Evolutionary conservation across 2,329 filamentous ascomycete species (phyloP).

Genomic region (Hymenotorrendiella dingleyae): DNA sequence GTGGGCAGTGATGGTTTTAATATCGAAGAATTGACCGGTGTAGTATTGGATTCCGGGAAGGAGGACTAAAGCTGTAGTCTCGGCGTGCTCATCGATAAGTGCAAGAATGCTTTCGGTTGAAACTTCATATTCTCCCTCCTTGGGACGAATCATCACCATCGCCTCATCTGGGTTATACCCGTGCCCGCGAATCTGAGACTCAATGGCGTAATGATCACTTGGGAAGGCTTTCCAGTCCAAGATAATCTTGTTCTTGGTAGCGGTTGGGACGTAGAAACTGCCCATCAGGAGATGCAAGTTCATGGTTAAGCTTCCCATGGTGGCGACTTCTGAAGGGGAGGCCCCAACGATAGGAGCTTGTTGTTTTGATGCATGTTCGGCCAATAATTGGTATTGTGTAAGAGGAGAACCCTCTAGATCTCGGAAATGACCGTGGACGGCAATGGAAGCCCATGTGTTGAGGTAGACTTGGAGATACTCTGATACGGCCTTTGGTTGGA

Average conservation of each 20-base stretch:
- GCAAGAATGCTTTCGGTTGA: constrained; percentile 65
- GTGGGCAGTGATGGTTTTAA: constrained; percentile 69
- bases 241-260: constrained; percentile 58
- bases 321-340: constrained; percentile 64
- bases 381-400: constrained; percentile 70
- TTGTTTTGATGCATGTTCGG: constrained; percentile 64
- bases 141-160: constrained; percentile 69
- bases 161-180: constrained; percentile 55
- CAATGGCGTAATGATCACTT: constrained; percentile 79
- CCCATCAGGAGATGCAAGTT: constrained; percentile 66
- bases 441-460: constrained; percentile 77
- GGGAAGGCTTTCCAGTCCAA: constrained; percentile 81
- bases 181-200: constrained; percentile 73
- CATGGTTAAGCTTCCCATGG: constrained; percentile 79
- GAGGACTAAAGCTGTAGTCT: constrained; percentile 67
- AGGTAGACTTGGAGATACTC: constrained; percentile 67
- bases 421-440: constrained; percentile 78
- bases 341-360: constrained; percentile 74
- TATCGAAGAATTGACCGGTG: constrained; percentile 83
- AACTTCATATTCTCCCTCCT: constrained; percentile 51
- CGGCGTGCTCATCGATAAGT: constrained; percentile 68
- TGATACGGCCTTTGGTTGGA: constrained; percentile 67
- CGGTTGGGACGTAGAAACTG: constrained; percentile 61
- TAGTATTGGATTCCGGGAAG: constrained; percentile 90
- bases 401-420: constrained; percentile 61